Evolutionary conservation across 1,139 yeast genomes (phyloP).

Genomic region (Insectozyma bohioensis): DNA sequence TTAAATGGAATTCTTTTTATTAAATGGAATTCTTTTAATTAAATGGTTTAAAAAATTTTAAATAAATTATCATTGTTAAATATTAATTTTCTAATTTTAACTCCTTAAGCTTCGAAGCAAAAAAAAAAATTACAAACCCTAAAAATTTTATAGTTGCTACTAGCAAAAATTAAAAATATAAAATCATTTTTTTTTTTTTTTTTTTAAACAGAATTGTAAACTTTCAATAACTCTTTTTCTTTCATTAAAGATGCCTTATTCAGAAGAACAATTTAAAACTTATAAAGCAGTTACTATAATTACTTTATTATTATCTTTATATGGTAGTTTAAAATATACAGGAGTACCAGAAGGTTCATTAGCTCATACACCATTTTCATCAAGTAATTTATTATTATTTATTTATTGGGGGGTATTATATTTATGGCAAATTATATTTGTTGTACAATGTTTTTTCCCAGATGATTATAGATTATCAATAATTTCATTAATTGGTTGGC

Average conservation of each 20-base stretch:
- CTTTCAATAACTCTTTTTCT: slow-evolving; percentile 1
- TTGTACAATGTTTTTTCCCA: slow-evolving; percentile 51
- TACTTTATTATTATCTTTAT: slow-evolving; percentile 52
- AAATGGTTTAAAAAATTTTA: too few species aligned
- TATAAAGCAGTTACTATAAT: slow-evolving; percentile 53
- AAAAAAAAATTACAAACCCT: too few species aligned
- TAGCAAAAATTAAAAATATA: neutral
- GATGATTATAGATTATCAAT: slow-evolving; percentile 30
- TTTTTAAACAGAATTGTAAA: neutral
- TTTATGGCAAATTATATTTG: slow-evolving; percentile 53
- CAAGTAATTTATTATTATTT: slow-evolving; percentile 50
- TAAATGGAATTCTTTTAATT: too few species aligned
- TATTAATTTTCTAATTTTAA: too few species aligned
- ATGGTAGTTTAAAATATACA: slow-evolving; percentile 51
- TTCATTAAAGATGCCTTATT: slow-evolving; percentile 11
- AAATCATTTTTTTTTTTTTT: slow-evolving; percentile 1
- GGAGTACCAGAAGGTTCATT: slow-evolving; percentile 26
- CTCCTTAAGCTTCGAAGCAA: too few species aligned
- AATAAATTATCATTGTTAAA: too few species aligned
- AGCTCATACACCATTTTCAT: slow-evolving; percentile 66
- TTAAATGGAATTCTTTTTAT: too few species aligned
- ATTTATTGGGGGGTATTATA: slow-evolving; percentile 60
- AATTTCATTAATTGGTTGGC: slow-evolving; percentile 51
- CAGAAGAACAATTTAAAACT: slow-evolving; percentile 13
- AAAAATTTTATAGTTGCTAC: too few species aligned